A percentile compares a stretch with the other conserved stretches of the same genome.
Conservation (phyloP, 2,329 filamentous ascomycete species). For the Fusarium sp. region DNA sequence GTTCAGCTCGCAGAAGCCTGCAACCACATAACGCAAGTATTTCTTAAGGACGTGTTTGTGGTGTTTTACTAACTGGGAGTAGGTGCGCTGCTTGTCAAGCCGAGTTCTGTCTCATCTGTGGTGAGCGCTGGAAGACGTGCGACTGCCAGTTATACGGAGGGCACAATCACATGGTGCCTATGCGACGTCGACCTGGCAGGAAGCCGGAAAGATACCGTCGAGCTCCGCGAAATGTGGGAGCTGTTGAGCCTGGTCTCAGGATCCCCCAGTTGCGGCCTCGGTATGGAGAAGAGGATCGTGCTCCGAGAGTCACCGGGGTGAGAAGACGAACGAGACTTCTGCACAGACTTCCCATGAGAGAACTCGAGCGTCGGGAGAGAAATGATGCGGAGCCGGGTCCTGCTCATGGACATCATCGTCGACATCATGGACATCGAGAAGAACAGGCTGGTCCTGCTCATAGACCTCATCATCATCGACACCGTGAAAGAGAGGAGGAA, state of each 20-base stretch:
- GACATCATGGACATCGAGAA: neutral
- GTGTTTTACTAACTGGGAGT: neutral
- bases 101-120: conserved; percentile 65
- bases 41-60: neutral
- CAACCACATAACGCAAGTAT: conserved; percentile 41
- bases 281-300: conserved; percentile 9
- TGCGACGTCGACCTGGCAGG: conserved; percentile 22
- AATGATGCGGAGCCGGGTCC: neutral
- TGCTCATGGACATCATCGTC: neutral
- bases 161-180: conserved; percentile 14
- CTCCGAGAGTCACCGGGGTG: neutral
- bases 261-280: conserved; percentile 34
- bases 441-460: neutral
- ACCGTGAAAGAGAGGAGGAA: neutral
- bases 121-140: conserved; percentile 55
- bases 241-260: neutral
- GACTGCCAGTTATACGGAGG: conserved; percentile 39
- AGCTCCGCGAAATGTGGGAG: neutral
- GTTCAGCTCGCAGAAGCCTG: conserved; percentile 37
- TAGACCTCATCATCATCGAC: neutral
- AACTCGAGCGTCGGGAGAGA: neutral
- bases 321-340: neutral
- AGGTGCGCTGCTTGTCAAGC: conserved; percentile 55
- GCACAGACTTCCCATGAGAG: neutral
- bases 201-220: conserved; percentile 36